A percentile compares a stretch with the other conserved stretches of the same genome.
Conservation (phyloP, 129 eudicot species). For the Artemisia tridentata region DNA sequence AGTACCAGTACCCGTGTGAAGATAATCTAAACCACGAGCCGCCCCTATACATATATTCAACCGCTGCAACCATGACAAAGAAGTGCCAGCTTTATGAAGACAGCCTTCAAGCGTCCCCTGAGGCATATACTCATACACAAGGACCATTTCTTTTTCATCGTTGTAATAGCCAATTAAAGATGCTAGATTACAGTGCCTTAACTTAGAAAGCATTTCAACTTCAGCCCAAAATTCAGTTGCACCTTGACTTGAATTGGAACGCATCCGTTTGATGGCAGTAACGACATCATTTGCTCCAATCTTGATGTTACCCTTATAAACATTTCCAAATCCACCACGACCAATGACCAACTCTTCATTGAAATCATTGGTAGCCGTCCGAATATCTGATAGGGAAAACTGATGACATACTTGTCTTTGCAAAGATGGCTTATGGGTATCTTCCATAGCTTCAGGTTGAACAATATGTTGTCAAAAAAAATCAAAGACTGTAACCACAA, state of each 20-base stretch:
- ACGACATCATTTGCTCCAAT: constrained; percentile 20
- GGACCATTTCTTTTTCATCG: constrained; percentile 35
- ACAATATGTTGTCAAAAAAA: constrained; percentile 2
- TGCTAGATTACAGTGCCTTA: constrained; percentile 42
- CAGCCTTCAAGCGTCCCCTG: constrained; percentile 42
- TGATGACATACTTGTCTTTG: constrained; percentile 22
- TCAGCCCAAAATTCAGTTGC: constrained; percentile 44
- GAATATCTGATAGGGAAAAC: constrained; percentile 43
- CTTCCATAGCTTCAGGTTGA: constrained; percentile 14
- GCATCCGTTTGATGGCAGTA: constrained; percentile 37
- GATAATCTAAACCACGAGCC: constrained; percentile 49
- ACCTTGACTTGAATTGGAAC: constrained; percentile 33
- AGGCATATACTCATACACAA: constrained; percentile 45
- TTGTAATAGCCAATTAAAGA: constrained; percentile 46
- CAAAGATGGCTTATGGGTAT: background rate
- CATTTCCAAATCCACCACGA: constrained; percentile 52
- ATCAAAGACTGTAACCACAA: background rate
- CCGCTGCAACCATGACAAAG: constrained; percentile 43
- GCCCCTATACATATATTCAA: constrained; percentile 48
- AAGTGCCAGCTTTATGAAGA: constrained; percentile 11
- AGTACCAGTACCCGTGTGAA: constrained; percentile 38
- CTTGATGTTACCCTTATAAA: constrained; percentile 41
- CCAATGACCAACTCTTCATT: constrained; percentile 41
- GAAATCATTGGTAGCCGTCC: constrained; percentile 38
- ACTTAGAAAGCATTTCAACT: constrained; percentile 44